Conservation (phyloP, 768 basidiomycete species). For the Pleurotus giganteus region DNA sequence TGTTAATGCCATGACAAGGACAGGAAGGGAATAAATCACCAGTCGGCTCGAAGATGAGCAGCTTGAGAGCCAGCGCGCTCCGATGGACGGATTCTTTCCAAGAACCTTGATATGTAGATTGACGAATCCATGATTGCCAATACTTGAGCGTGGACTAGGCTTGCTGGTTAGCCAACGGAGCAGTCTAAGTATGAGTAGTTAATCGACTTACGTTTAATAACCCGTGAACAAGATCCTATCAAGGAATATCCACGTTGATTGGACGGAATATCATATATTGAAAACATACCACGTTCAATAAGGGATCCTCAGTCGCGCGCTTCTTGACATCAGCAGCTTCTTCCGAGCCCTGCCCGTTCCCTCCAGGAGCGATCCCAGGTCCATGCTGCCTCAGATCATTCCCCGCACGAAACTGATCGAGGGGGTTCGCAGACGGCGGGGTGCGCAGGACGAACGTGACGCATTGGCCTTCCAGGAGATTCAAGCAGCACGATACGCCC, state of each 20-base stretch:
- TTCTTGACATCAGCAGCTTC: conserved; percentile 35
- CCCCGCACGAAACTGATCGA: neutral
- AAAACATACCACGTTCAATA: conserved; percentile 54
- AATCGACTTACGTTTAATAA: conserved; percentile 49
- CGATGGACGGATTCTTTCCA: conserved; percentile 97
- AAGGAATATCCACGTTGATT: neutral
- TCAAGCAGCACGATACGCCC: conserved; percentile 55
- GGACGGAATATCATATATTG: neutral
- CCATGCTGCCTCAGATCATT: conserved; percentile 34
- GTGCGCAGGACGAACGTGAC: conserved; percentile 87
- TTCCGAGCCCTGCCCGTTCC: neutral
- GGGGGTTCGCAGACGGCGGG: conserved; percentile 35
- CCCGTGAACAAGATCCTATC: conserved; percentile 52
- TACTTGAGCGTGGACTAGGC: conserved; percentile 66
- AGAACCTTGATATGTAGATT: conserved; percentile 84
- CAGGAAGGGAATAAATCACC: conserved; percentile 36
- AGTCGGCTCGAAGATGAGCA: conserved; percentile 91
- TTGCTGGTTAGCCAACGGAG: neutral
- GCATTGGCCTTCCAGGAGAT: conserved; percentile 78
- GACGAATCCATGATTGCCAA: conserved; percentile 89
- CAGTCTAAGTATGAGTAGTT: neutral
- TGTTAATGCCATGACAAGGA: neutral
- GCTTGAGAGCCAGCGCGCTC: conserved; percentile 90
- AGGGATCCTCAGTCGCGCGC: conserved; percentile 60
- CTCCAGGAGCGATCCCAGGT: neutral